Evolutionary conservation across 306 rosid species (phyloP).

Genomic region (Trichosanthes cucumerina): DNA sequence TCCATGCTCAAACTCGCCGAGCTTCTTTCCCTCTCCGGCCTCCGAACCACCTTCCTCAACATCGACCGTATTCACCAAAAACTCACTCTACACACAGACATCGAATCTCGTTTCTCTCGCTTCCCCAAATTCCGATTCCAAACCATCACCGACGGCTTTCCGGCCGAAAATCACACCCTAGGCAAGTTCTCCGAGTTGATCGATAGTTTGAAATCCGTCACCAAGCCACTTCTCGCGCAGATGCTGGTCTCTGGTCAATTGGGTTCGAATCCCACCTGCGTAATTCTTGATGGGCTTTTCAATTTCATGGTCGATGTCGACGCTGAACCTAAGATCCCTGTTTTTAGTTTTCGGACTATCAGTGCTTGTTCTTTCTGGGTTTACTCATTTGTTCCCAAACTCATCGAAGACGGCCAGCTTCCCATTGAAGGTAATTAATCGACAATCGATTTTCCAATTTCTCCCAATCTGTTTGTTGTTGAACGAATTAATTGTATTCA

Average conservation of each 20-base stretch:
- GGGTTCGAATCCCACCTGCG: conserved; percentile 13
- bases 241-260: conserved; percentile 6
- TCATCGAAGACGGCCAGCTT: conserved; percentile 23
- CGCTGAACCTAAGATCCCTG: conserved; percentile 19
- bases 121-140: conserved; percentile 29
- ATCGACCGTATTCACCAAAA: conserved; percentile 20
- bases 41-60: conserved; percentile 39
- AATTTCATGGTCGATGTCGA: conserved; percentile 18
- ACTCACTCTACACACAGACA: conserved; percentile 14
- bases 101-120: conserved; percentile 8
- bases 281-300: conserved; percentile 32
- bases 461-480: not conserved
- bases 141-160: conserved; percentile 27
- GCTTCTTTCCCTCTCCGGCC: conserved; percentile 20
- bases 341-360: conserved; percentile 28
- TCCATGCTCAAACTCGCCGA: conserved; percentile 44
- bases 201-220: not conserved
- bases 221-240: conserved; percentile 21
- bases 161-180: conserved; percentile 3
- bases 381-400: conserved; percentile 19
- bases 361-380: conserved; percentile 37
- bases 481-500: not conserved
- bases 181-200: not conserved
- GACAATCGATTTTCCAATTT: not conserved
- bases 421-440: conserved; percentile 32